Conservation (phyloP, 352 stramenopile species). For the Globisporangium polare region DNA sequence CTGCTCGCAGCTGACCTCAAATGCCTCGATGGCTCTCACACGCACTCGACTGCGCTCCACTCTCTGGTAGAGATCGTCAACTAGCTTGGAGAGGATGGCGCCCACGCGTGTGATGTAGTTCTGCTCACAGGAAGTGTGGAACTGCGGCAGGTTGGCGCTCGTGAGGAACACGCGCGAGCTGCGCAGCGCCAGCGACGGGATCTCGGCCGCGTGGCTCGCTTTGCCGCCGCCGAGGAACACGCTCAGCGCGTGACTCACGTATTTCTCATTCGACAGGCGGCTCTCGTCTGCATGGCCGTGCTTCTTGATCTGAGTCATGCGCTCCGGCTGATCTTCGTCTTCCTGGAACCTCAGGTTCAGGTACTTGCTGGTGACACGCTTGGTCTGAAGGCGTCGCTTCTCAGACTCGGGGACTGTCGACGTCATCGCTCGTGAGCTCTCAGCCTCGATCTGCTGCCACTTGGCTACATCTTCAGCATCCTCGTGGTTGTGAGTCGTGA, state of each 20-base stretch:
- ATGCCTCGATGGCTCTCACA: conserved; percentile 20
- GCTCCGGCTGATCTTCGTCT: not conserved
- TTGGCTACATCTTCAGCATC: conserved; percentile 6
- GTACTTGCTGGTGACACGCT: conserved; percentile 26
- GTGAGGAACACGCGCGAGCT: conserved; percentile 37
- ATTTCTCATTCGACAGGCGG: conserved; percentile 41
- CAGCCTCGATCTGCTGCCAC: conserved; percentile 5
- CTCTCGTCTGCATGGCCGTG: not conserved
- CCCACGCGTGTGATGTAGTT: conserved; percentile 45
- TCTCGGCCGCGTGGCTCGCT: conserved; percentile 22
- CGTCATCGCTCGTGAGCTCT: not conserved
- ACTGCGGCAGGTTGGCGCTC: conserved; percentile 30
- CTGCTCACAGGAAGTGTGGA: conserved; percentile 44
- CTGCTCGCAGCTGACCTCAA: conserved; percentile 29
- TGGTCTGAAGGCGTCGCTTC: conserved; percentile 22
- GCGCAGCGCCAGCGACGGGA: conserved; percentile 24
- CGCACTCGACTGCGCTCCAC: conserved; percentile 41
- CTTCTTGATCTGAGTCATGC: not conserved
- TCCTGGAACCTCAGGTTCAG: conserved; percentile 17
- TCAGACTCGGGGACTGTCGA: conserved; percentile 16
- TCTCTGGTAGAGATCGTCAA: conserved; percentile 29
- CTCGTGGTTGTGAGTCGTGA: not conserved
- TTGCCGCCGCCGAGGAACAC: conserved; percentile 30
- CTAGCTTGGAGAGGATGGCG: conserved; percentile 26
- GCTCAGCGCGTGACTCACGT: conserved; percentile 33